A percentile compares a stretch with the other conserved stretches of the same genome.
phyloP scores from a whole-genome alignment of 2,329 filamentous ascomycete species.

The Ascochyta clinopodiicola region DNA sequence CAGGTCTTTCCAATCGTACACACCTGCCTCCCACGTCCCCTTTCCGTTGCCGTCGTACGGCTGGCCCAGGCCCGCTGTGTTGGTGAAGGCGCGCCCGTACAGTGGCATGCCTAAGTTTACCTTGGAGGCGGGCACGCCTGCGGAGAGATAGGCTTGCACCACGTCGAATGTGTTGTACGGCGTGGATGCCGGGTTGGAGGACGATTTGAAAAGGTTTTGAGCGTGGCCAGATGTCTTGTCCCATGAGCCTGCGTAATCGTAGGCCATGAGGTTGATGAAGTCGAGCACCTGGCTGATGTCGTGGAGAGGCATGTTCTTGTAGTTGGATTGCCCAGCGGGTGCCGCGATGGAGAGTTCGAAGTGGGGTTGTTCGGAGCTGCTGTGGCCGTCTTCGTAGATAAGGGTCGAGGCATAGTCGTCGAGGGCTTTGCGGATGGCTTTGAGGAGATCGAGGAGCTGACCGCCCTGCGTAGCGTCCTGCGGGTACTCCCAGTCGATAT shows the following conservation, averaged over 20 bases:
- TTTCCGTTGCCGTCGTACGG: conserved; percentile 75
- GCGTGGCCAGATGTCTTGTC: conserved; percentile 75
- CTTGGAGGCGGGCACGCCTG: conserved; percentile 69
- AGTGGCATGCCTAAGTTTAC: conserved; percentile 91
- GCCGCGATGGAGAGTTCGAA: conserved; percentile 55
- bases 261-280: conserved; percentile 61
- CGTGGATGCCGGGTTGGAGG: conserved; percentile 66
- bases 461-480: conserved; percentile 48
- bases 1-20: conserved; percentile 88
- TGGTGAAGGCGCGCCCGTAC: conserved; percentile 84
- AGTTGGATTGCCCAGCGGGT: conserved; percentile 53
- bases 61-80: conserved; percentile 75
- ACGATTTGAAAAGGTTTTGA: conserved; percentile 74
- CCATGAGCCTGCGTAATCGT: conserved; percentile 77
- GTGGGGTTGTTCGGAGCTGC: conserved; percentile 39
- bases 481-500: conserved; percentile 59
- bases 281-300: conserved; percentile 54
- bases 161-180: conserved; percentile 80
- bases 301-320: conserved; percentile 49
- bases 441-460: conserved; percentile 51
- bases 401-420: conserved; percentile 50
- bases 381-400: conserved; percentile 17
- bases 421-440: conserved; percentile 47
- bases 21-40: conserved; percentile 77
- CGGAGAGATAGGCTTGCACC: conserved; percentile 70